phyloP scores from a whole-genome alignment of 139 green algal species.

The Chlorella vulgaris region DNA sequence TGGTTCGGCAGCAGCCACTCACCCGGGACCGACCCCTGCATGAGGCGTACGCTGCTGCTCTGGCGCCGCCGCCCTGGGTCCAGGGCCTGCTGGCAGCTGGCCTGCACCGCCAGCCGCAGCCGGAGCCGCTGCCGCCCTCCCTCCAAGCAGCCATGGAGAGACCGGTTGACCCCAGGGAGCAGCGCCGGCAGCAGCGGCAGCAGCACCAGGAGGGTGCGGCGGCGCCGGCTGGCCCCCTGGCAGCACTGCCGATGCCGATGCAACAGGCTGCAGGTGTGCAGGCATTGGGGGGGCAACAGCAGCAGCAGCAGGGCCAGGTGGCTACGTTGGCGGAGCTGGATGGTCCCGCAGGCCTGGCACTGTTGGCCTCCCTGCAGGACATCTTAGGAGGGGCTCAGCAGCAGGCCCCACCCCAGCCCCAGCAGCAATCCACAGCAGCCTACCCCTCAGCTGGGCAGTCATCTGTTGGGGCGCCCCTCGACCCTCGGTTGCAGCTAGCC shows the following conservation, averaged over 20 bases:
- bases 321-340: neutral
- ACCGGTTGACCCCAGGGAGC: neutral
- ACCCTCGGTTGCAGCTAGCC: neutral
- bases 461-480: neutral
- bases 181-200: neutral
- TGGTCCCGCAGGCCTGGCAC: neutral
- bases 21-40: neutral
- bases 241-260: neutral
- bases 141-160: constrained; percentile 9
- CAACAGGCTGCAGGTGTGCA: neutral
- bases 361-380: neutral
- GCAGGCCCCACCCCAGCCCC: neutral
- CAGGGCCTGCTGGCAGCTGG: neutral
- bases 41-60: constrained; percentile 1
- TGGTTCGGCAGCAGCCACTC: neutral
- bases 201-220: neutral
- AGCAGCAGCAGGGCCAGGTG: neutral
- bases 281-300: neutral
- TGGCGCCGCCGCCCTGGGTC: constrained; percentile 21
- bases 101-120: neutral
- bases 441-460: neutral
- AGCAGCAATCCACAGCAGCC: no score
- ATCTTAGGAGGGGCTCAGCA: neutral
- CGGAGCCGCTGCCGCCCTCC: neutral
- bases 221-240: neutral